Evolutionary conservation across 2,329 filamentous ascomycete species (phyloP), one percentile per base, ranked within the genome.

Genomic region (Sclerotinia minor): DNA sequence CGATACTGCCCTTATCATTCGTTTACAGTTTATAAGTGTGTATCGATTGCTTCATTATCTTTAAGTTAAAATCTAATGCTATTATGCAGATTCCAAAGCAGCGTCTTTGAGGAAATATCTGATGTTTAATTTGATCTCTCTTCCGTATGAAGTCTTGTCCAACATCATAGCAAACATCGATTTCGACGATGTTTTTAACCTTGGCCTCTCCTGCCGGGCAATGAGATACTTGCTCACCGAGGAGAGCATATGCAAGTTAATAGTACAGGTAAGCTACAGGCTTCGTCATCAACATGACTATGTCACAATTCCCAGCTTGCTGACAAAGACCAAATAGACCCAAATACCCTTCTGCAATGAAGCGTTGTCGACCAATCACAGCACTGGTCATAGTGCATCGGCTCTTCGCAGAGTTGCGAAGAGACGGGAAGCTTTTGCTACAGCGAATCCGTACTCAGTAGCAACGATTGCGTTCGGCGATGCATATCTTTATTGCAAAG

Each of bases 391-490:
- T 2, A 88, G 85, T 76, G 81, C 82, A 45, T 76, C 81, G 52
- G 85, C 84, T 0, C 76, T 92, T 24, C 82, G 85, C n/a, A 81
- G 84, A 57, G 80, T 89, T 13, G 84, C 86, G 69, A 88, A 89
- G 74, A 81, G 87, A 60, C 82, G 84, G 64, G 78, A 84, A 64
- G 87, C 90, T 29, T 80, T 91, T 59, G 82, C 86, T 4, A 82
- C 81, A 29, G 88, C 87, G 6, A 78, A 81, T 44, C 91, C 91
- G 0, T 92, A 86, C 74, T 82, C 85, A 0, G 83, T 84, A 21
- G 83, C 83, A 2, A 79, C 88, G 0, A 75, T 92, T 44, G 89
- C 84, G 4, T 80, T 85, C 64, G 88, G 84, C 4, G 83, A 86
- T 32, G 80, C 82, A 4, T 92, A 89, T 76, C 76, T 87, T 2